Base-by-base conservation (phyloP, 176 grass and related monocot genomes). In the Triticum timopheevii region DNA sequence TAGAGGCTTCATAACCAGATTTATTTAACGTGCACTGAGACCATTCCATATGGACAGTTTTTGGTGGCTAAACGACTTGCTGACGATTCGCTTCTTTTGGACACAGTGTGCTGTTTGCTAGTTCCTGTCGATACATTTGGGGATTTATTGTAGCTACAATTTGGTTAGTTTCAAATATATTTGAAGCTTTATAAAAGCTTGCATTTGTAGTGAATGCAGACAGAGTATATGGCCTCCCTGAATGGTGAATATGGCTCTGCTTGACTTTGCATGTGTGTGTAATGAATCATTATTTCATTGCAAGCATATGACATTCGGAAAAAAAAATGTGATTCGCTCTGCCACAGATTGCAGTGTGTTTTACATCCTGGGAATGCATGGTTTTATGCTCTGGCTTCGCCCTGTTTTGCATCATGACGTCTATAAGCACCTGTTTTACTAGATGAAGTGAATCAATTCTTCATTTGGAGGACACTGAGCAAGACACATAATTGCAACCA, bases 401-500 rank as follows among this genome's bases (percentile, higher is more conserved):
- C 3, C 16, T 86, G 30, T 65, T 61, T n/a, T 40, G 22, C 31
- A 15, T 82, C 50, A 78, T 61, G 39, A 52, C 49, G 15, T 52
- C 49, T 17, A 47, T 13, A 47, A 13, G 44, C 44, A 47, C 50
- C 64, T 58, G 54, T 74, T 85, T 59, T 86, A 12, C 4, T 69
- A 72, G 13, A 82, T 73, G 49, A 92, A 82, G 23, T 59, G 59
- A 22, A 52, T 78, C 69, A 40, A 7, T 87, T 86, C 50, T 87
- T 86, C 42, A 44, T 88, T 92, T 73, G 67, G 81, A 96, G 92
- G 92, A 88, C 59, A 92, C 77, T 67, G 88, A 89, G 34, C 87
- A 73, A 63, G 84, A 95, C 93, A 85, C 73, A 22, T 95, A 88
- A 94, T 92, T 88, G 90, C 93, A 10, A 90, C 92, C 65, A 89